Evolutionary conservation across 2,329 filamentous ascomycete species (phyloP), one percentile per base, ranked within the genome.

Genomic region (Trichoderma brevicompactum): DNA sequence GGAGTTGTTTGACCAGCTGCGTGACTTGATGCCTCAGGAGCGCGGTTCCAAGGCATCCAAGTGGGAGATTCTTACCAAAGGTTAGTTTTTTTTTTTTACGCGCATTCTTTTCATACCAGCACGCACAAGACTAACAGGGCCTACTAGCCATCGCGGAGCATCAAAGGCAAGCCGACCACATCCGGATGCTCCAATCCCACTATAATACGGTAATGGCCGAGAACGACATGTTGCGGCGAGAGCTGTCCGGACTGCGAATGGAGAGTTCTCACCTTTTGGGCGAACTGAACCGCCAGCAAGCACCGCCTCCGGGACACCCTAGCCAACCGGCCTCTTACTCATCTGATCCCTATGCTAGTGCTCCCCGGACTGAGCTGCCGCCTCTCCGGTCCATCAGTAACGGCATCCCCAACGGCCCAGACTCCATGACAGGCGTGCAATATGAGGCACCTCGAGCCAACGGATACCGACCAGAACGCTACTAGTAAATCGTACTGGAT

Each of bases 41-140:
- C 87, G 92, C 15, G 92, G 92, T 1, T 90, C 89, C 28, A 96
- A 95, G 75, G 92, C 92, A 0, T 94, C 91, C 70, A 96, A 96
- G 72, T 96, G 92, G 92, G 92, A 96, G 72, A 93, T 94, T 55
- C 75, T 96, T 15, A 93, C 90, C 2, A 94, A 94, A 82, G 90
- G 92, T 94, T 79, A 68, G 83, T 28, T 28, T 28, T 28, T 28
- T 28, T 74, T 17, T 46, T 44, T 46, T 46, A n/a, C 46, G 46
- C 6, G 7, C 7, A 43, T 46, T 46, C 10, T 17, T 19, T 23
- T 4, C 15, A 5, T 17, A 15, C 10, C 7, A 41, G 13, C 5
- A 34, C 12, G 7, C 38, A 44, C n/a, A 43, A 38, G 38, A 34
- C 43, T 71, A 72, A 66, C 70, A 62, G 13, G 2, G 32, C 15